A percentile compares a stretch with the other conserved stretches of the same genome.
These are phyloP conservation scores for Buxus sempervirens DNA, from an alignment of 164 flowering plant genomes.

Conservation along the genomic window DNA sequence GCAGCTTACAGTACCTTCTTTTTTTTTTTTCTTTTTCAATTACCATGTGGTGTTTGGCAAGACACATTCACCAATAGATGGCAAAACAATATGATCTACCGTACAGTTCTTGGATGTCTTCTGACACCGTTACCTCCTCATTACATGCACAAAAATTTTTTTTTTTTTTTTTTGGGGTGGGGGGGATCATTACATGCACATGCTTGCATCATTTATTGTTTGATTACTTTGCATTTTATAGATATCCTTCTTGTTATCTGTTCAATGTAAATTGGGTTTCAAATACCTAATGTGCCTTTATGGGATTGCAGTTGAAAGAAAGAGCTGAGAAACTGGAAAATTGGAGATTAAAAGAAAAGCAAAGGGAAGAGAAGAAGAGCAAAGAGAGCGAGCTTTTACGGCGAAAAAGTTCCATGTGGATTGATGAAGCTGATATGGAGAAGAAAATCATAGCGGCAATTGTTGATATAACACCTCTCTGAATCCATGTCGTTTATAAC, in stretches of 20 bases:
- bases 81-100: too few species aligned
- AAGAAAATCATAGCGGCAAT: constrained; percentile 32
- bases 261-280: not conserved
- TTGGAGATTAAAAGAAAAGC: constrained; percentile 55
- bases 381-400: constrained; percentile 52
- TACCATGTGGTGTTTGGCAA: too few species aligned
- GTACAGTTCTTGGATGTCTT: not conserved
- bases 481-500: not conserved
- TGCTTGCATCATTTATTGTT: not conserved
- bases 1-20: too few species aligned
- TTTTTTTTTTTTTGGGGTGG: not conserved
- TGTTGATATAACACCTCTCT: constrained; percentile 33
- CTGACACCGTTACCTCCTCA: too few species aligned
- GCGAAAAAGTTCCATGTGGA: constrained; percentile 69
- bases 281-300: not conserved
- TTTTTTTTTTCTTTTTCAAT: too few species aligned
- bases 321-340: constrained; percentile 62
- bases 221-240: not conserved
- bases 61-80: too few species aligned
- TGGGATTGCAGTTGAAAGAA: constrained; percentile 58
- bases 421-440: constrained; percentile 47
- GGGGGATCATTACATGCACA: not conserved
- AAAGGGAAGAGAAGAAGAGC: constrained; percentile 41
- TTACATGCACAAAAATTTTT: not conserved
- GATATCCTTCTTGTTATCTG: not conserved